A percentile compares a stretch with the other conserved stretches of the same genome.
phyloP scores from a whole-genome alignment of 2,329 filamentous ascomycete genomes.

The Monilinia polystroma region DNA sequence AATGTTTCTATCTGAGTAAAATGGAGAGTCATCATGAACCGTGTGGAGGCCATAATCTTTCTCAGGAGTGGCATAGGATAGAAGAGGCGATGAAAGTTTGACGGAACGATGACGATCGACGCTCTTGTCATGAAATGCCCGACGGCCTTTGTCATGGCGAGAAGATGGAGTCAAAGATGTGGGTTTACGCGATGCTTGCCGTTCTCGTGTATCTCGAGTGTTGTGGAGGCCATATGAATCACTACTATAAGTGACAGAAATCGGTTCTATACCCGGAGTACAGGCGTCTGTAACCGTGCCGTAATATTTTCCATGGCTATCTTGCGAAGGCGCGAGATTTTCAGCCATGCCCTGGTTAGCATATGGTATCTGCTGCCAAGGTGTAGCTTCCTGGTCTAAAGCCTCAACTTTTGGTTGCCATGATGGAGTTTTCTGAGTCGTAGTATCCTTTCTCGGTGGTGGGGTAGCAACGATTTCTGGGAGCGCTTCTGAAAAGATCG shows the following conservation, averaged over 20 bases:
- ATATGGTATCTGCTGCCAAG: slow-evolving; percentile 16
- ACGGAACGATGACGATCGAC: background rate
- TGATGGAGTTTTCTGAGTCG: background rate
- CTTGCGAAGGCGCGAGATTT: slow-evolving; percentile 36
- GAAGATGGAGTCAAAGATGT: slow-evolving; percentile 1
- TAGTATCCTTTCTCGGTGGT: slow-evolving; percentile 6
- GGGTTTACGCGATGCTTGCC: slow-evolving; percentile 7
- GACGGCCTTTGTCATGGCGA: background rate
- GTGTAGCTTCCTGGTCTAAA: background rate
- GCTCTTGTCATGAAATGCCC: slow-evolving; percentile 1
- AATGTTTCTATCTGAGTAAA: slow-evolving; percentile 25
- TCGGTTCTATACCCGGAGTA: slow-evolving; percentile 25
- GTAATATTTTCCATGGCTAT: slow-evolving; percentile 40
- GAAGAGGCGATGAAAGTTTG: background rate
- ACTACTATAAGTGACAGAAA: slow-evolving; percentile 28
- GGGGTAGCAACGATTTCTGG: slow-evolving; percentile 43
- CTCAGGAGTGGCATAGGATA: slow-evolving; percentile 21
- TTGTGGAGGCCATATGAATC: slow-evolving; percentile 35
- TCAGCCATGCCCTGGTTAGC: slow-evolving; percentile 24
- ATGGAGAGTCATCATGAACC: slow-evolving; percentile 29
- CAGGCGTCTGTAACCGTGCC: slow-evolving; percentile 22
- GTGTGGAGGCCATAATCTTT: slow-evolving; percentile 29
- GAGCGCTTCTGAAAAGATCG: slow-evolving; percentile 51
- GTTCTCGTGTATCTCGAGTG: slow-evolving; percentile 29
- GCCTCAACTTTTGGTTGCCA: slow-evolving; percentile 18